These are phyloP conservation scores for Fusarium tuaranense DNA, from an alignment of 2,329 filamentous ascomycete species.

Conservation along the genomic window DNA sequence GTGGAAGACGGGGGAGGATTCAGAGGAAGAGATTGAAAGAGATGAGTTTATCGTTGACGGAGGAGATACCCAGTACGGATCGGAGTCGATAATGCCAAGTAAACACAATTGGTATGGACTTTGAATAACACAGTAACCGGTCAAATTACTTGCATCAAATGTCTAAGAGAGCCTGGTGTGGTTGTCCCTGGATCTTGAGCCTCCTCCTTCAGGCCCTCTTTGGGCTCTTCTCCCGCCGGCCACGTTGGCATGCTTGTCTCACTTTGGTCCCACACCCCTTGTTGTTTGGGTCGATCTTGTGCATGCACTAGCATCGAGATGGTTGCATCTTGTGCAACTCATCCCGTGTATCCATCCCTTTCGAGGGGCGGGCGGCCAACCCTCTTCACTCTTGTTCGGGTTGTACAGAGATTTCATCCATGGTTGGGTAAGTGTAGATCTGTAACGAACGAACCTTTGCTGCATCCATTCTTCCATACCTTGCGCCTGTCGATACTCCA, in stretches of 20 bases:
- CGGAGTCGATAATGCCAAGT: constrained; percentile 3
- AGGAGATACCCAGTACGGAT: background rate
- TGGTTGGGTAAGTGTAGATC: background rate
- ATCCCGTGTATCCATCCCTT: background rate
- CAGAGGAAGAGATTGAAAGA: background rate
- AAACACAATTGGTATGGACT: constrained; percentile 16
- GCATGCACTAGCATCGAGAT: constrained; percentile 19
- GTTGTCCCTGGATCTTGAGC: constrained; percentile 11
- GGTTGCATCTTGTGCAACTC: constrained; percentile 12
- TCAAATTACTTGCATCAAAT: constrained; percentile 19
- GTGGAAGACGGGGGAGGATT: background rate
- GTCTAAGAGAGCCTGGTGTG: background rate
- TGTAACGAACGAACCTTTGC: background rate
- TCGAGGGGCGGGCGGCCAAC: background rate
- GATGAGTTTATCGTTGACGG: background rate
- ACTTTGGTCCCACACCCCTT: constrained; percentile 17
- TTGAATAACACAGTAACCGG: constrained; percentile 24
- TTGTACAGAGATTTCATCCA: background rate
- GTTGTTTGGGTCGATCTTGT: constrained; percentile 21
- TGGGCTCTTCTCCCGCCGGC: constrained; percentile 9
- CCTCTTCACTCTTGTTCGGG: background rate
- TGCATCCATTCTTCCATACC: background rate
- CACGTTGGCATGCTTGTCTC: constrained; percentile 39
- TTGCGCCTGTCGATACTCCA: constrained; percentile 8
- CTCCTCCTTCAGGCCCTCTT: constrained; percentile 2